Base-by-base conservation (phyloP, 2,329 filamentous ascomycete species). In the Verticillium klebahnii region DNA sequence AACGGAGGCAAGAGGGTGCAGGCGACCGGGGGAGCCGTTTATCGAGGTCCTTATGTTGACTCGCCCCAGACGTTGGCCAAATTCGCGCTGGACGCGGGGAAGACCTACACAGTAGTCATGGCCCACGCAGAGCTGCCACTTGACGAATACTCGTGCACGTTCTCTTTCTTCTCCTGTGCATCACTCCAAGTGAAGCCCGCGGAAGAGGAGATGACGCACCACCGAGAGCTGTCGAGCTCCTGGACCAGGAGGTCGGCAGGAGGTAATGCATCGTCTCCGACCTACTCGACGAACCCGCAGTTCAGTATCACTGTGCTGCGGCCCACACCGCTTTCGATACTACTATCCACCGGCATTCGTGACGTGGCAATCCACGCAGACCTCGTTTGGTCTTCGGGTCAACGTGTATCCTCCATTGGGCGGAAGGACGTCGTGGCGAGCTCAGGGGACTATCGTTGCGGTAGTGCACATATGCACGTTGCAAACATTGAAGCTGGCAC, bases 21-120 rank as follows among this genome's bases (percentile, higher is more conserved):
- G 66, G 80, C 95, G 15, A 87, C 86, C 60, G 91, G 94, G 61
- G 86, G 86, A 7, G 85, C 88, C 29, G 73, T 91, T 0, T 87
- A 91, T 68, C 87, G 89, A 39, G 90, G 90, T 0, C 91, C 92
- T n/a, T 97, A 92, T 65, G 92, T 98, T 37, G 94, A 97, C 74
- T 96, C 93, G 2, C 93, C 93, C 1, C 96, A 98, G 73, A 96
- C 91, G 0, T 85, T 99, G 8, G 86, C 96, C 55, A 88, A 90
- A 62, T 83, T 96, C 3, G 66, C 73, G 12, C 67, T 73, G 5
- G 67, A 67, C 36, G 76, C 78, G 4, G 73, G 72, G n/a, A 78
- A 73, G 56, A 69, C 71, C 4, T 84, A 84, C 67, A 85, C 82
- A 1, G 78, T 91, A 5, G 91, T 93, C 8, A 80, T 93, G 32